Conservation (phyloP, 805 yeast genomes). For the Ogataea degrootiae region DNA sequence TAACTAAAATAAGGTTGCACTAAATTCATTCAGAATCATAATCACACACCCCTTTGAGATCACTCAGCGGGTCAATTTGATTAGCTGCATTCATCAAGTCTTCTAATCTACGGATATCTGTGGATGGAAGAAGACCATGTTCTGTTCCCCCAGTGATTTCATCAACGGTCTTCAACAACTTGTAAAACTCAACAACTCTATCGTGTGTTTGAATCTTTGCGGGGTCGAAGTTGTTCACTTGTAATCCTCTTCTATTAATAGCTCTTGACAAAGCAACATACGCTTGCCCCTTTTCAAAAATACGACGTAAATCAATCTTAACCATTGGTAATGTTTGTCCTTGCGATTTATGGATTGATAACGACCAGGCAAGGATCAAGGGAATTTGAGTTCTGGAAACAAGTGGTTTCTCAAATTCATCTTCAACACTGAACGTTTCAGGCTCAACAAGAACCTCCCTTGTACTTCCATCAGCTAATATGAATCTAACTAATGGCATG, state of each 20-base stretch:
- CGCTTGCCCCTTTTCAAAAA: slow-evolving; percentile 85
- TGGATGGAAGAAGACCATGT: background rate
- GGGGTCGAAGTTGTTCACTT: slow-evolving; percentile 67
- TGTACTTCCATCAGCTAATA: slow-evolving; percentile 63
- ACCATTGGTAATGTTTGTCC: slow-evolving; percentile 77
- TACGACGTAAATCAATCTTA: slow-evolving; percentile 58
- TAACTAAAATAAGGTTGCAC: no score
- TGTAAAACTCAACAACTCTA: slow-evolving; percentile 68
- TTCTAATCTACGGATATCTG: slow-evolving; percentile 9
- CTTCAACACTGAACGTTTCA: slow-evolving; percentile 78
- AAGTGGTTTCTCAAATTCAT: slow-evolving; percentile 60
- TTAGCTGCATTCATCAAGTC: slow-evolving; percentile 4
- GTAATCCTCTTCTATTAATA: slow-evolving; percentile 68
- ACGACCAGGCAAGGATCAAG: slow-evolving; percentile 90
- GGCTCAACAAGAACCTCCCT: slow-evolving; percentile 77
- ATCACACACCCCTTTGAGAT: no score
- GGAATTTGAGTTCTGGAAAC: slow-evolving; percentile 82
- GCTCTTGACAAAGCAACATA: slow-evolving; percentile 95
- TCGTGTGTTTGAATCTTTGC: slow-evolving; percentile 63
- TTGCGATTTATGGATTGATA: slow-evolving; percentile 88
- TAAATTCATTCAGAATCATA: no score
- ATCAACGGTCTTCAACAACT: slow-evolving; percentile 36
- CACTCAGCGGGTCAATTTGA: no score
- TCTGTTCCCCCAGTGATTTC: slow-evolving; percentile 16
- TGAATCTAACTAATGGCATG: slow-evolving; percentile 76